Conservation (phyloP, 2,329 filamentous ascomycete genomes). For the Penicillium sp. region DNA sequence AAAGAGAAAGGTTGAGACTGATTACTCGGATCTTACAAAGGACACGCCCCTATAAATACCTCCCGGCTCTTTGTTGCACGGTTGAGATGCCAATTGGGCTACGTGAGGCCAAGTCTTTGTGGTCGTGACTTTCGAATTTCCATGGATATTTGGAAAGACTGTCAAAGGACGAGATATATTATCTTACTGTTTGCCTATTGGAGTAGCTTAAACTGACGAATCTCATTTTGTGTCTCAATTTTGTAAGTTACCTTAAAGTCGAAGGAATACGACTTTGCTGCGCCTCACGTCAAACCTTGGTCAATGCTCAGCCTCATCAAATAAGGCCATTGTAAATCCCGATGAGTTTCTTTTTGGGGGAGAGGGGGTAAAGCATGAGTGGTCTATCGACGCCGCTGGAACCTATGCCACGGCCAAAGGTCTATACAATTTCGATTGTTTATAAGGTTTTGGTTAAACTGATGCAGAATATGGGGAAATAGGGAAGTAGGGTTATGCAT, state of each 20-base stretch:
- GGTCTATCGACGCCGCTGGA: no score
- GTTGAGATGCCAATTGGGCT: constrained; percentile 1
- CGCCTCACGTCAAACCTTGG: background rate
- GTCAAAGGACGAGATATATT: background rate
- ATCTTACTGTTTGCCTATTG: constrained; percentile 1
- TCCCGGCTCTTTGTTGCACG: background rate
- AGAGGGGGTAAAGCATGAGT: background rate
- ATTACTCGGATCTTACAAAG: background rate
- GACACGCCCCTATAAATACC: constrained; percentile 4
- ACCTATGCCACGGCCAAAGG: background rate
- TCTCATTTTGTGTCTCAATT: background rate
- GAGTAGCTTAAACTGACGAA: background rate
- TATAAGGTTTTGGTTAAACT: background rate
- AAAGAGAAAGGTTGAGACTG: background rate
- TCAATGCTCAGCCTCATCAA: background rate
- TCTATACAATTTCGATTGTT: background rate
- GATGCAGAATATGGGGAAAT: background rate
- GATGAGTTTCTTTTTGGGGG: background rate
- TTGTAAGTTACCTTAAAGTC: background rate
- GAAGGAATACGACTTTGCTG: background rate
- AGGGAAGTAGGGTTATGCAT: background rate
- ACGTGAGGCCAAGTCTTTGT: constrained; percentile 1
- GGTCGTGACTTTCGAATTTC: background rate
- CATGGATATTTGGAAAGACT: background rate
- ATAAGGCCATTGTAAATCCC: background rate